These are phyloP conservation scores for Acanthamoeba polyphaga DNA, from an alignment of 208 protist species.

Conservation along the genomic window DNA sequence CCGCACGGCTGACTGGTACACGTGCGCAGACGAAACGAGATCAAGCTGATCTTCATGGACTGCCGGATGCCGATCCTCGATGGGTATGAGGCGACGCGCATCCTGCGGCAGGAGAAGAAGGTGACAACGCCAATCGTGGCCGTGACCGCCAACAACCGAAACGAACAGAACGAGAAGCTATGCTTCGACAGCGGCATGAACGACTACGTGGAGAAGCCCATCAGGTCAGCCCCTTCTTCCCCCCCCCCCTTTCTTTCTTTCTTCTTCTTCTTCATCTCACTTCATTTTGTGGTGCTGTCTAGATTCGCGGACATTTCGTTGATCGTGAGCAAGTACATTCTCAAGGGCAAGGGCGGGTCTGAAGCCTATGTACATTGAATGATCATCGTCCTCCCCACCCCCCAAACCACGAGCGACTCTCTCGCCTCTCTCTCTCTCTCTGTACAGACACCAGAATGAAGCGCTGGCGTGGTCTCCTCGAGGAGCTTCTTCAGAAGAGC, in stretches of 20 bases:
- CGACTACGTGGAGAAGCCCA: constrained; percentile 66
- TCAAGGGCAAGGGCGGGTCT: constrained; percentile 40
- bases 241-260: not conserved
- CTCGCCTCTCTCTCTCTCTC: no score
- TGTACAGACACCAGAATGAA: no score
- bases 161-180: constrained; percentile 57
- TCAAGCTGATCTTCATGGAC: constrained; percentile 72
- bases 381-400: no score
- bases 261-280: no score
- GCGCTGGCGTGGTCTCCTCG: no score
- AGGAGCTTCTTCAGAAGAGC: no score
- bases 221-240: not conserved
- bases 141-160: constrained; percentile 56
- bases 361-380: constrained; percentile 53
- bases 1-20: not conserved
- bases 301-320: constrained; percentile 39
- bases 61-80: constrained; percentile 69
- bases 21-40: constrained; percentile 12
- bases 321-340: constrained; percentile 59
- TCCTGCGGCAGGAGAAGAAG: constrained; percentile 58
- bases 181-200: constrained; percentile 65
- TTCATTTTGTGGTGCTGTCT: no score
- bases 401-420: no score
- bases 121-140: constrained; percentile 51
- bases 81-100: constrained; percentile 66